Conservation (phyloP, 805 yeast species). For the Wickerhamiella domercqiae region DNA sequence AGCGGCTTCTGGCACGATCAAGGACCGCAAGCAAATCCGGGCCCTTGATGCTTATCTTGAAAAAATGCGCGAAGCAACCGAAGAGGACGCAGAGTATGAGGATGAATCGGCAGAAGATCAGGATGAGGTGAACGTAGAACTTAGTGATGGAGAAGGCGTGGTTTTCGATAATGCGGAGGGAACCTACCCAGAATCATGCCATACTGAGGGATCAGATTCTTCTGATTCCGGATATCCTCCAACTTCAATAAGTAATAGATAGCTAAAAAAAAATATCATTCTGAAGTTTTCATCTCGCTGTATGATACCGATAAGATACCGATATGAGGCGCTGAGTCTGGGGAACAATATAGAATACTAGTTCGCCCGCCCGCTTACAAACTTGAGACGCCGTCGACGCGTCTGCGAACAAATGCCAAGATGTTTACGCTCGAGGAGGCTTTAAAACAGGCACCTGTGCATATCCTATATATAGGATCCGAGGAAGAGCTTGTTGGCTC, state of each 20-base stretch:
- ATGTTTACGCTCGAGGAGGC: not conserved
- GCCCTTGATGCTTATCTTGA: conserved; percentile 66
- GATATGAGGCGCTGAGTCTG: no score
- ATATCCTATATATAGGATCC: not conserved
- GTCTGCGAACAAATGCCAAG: no score
- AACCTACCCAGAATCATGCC: no score
- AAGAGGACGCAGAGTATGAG: conserved; percentile 24
- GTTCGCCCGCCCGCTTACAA: no score
- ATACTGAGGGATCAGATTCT: no score
- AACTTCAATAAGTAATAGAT: no score
- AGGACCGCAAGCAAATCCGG: conserved; percentile 36
- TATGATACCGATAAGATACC: no score
- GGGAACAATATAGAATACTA: no score
- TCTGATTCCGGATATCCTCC: no score
- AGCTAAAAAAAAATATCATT: no score
- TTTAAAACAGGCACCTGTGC: not conserved
- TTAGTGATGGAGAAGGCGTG: not conserved
- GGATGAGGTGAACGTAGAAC: conserved; percentile 16
- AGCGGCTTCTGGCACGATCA: conserved; percentile 69
- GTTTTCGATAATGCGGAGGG: not conserved
- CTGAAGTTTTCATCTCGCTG: no score
- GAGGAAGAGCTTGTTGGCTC: not conserved
- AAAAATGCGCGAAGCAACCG: conserved; percentile 21
- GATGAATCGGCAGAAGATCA: conserved; percentile 28
- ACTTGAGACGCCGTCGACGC: no score